Evolutionary conservation across 164 flowering plant genomes (phyloP).

Genomic region (Chimonanthus salicifolius): DNA sequence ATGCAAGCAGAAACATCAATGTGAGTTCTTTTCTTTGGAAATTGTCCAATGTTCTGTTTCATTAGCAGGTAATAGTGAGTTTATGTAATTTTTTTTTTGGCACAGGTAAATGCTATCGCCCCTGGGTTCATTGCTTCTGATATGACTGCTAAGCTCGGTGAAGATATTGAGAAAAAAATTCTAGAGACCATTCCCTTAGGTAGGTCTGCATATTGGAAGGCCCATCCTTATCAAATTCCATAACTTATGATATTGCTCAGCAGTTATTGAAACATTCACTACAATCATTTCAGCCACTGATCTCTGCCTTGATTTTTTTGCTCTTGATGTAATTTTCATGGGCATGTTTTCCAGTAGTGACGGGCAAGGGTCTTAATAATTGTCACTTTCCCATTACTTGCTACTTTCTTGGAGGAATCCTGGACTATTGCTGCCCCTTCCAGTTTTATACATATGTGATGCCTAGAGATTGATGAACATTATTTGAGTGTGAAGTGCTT

Average conservation of each 20-base stretch:
- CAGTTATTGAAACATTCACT: not conserved
- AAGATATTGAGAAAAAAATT: constrained; percentile 76
- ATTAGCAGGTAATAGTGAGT: not conserved
- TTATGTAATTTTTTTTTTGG: not conserved
- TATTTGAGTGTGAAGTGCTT: no score
- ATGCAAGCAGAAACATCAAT: constrained; percentile 78
- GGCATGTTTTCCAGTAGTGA: no score
- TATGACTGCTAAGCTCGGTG: constrained; percentile 89
- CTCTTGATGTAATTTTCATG: not conserved
- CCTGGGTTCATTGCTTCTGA: constrained; percentile 99
- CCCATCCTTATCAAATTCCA: not conserved
- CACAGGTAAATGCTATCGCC: constrained; percentile 89
- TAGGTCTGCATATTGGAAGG: constrained; percentile 21
- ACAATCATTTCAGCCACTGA: not conserved
- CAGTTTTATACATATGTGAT: no score
- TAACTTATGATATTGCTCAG: not conserved
- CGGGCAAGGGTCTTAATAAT: no score
- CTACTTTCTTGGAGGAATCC: no score
- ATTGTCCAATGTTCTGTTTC: not conserved
- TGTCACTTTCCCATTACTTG: no score
- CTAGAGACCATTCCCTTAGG: constrained; percentile 80
- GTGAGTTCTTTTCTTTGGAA: constrained; percentile 31
- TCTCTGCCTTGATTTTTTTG: not conserved
- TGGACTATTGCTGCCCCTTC: no score
- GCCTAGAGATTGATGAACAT: no score